Evolutionary conservation across 805 yeast species (phyloP).

Genomic region (Nakazawaea populi): DNA sequence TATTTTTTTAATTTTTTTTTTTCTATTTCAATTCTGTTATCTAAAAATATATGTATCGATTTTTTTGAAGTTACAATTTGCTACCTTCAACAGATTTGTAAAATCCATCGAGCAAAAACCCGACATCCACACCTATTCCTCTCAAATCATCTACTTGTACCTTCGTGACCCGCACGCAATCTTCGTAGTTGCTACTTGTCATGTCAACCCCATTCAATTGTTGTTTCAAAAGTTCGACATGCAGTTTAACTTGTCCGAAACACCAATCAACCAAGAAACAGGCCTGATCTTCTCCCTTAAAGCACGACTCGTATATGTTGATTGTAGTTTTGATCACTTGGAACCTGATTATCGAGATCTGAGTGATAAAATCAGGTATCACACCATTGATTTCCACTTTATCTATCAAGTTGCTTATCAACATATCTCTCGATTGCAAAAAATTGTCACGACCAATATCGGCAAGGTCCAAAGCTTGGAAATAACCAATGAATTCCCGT

Average conservation of each 20-base stretch:
- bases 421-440: constrained; percentile 39
- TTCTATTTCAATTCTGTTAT: background rate
- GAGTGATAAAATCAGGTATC: constrained; percentile 46
- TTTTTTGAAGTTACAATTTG: background rate
- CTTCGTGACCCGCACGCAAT: constrained; percentile 47
- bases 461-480: constrained; percentile 31
- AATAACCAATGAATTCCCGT: constrained; percentile 23
- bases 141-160: constrained; percentile 39
- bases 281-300: constrained; percentile 26
- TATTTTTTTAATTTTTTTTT: background rate
- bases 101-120: constrained; percentile 50
- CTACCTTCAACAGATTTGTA: constrained; percentile 9
- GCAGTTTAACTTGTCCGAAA: constrained; percentile 52
- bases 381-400: constrained; percentile 53
- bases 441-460: constrained; percentile 44
- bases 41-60: background rate
- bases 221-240: constrained; percentile 54
- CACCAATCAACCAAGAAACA: constrained; percentile 75
- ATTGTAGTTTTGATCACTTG: constrained; percentile 56
- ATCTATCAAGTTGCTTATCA: constrained; percentile 40
- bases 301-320: constrained; percentile 45
- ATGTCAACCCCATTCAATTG: constrained; percentile 61
- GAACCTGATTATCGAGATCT: constrained; percentile 57
- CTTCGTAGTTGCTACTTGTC: constrained; percentile 43
- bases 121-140: constrained; percentile 54